Conservation (phyloP, 75 land plant genomes). For the Adiantum capillusveneris region DNA sequence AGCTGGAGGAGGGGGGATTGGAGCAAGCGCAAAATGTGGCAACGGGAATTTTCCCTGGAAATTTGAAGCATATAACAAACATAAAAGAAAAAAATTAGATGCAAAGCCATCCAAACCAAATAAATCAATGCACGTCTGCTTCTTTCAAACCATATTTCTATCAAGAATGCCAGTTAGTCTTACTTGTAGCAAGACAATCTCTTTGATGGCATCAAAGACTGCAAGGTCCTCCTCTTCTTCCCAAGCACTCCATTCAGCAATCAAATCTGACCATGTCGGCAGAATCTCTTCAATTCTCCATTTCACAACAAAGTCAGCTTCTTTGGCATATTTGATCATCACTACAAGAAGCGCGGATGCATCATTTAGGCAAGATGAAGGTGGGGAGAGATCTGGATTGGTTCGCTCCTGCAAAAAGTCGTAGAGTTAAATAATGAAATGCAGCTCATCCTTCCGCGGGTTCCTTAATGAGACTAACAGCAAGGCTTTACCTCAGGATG, state of each 20-base stretch:
- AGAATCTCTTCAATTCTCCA: constrained; percentile 49
- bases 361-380: constrained; percentile 66
- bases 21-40: constrained; percentile 31
- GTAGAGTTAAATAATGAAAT: too few relatives aligned
- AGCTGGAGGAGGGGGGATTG: constrained; percentile 34
- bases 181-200: constrained; percentile 36
- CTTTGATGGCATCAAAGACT: constrained; percentile 60
- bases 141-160: too few relatives aligned
- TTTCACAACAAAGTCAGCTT: constrained; percentile 7
- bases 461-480: too few relatives aligned
- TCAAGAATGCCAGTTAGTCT: background rate
- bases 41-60: constrained; percentile 42
- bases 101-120: too few relatives aligned
- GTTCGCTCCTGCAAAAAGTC: constrained; percentile 41
- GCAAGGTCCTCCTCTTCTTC: constrained; percentile 75
- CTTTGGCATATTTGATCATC: constrained; percentile 31
- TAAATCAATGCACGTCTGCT: too few relatives aligned
- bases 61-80: too few relatives aligned
- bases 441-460: too few relatives aligned
- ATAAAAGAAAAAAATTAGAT: too few relatives aligned
- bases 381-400: constrained; percentile 21
- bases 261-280: constrained; percentile 54
- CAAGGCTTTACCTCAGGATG: constrained; percentile 12
- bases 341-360: constrained; percentile 51
- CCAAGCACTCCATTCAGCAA: constrained; percentile 79